Percentiles rank a stretch among this genome's conserved stretches.
These are phyloP conservation scores for Vigna mungo DNA, from an alignment of 306 rosid genomes.

Conservation along the genomic window DNA sequence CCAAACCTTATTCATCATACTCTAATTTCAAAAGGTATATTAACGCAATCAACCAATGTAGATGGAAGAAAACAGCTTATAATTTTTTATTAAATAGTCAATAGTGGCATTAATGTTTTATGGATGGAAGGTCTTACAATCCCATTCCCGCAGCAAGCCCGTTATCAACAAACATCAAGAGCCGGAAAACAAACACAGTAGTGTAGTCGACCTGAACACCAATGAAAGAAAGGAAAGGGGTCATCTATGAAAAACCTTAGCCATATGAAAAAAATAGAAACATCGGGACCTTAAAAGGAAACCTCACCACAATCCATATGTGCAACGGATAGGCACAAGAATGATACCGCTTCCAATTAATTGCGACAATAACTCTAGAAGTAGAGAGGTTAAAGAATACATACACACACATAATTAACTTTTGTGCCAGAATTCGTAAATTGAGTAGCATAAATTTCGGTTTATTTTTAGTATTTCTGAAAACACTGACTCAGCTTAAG, in stretches of 20 bases:
- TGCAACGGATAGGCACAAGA: slow-evolving; percentile 86
- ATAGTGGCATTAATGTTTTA: slow-evolving; percentile 28
- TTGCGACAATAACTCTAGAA: slow-evolving; percentile 80
- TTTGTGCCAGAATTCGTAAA: neutral
- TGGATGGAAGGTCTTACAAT: slow-evolving; percentile 74
- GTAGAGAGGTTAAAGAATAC: slow-evolving; percentile 50
- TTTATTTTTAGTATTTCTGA: neutral
- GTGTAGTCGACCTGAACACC: slow-evolving; percentile 86
- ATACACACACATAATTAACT: slow-evolving; percentile 8
- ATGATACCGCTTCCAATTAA: slow-evolving; percentile 89
- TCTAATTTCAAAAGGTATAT: slow-evolving; percentile 5
- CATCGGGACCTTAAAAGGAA: slow-evolving; percentile 30
- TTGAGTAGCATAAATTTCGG: neutral
- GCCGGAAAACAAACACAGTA: slow-evolving; percentile 87
- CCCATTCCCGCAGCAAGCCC: slow-evolving; percentile 99
- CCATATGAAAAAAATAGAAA: slow-evolving; percentile 1
- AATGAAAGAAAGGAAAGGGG: neutral
- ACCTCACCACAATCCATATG: slow-evolving; percentile 93
- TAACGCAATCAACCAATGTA: slow-evolving; percentile 4
- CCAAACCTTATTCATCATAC: slow-evolving; percentile 12
- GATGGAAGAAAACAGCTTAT: slow-evolving; percentile 21
- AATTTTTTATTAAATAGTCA: neutral
- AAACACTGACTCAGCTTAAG: neutral
- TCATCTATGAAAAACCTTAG: neutral
- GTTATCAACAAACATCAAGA: slow-evolving; percentile 95